These are phyloP conservation scores for Colletotrichum chrysophilum DNA, from an alignment of 2,329 filamentous ascomycete genomes.

Conservation along the genomic window DNA sequence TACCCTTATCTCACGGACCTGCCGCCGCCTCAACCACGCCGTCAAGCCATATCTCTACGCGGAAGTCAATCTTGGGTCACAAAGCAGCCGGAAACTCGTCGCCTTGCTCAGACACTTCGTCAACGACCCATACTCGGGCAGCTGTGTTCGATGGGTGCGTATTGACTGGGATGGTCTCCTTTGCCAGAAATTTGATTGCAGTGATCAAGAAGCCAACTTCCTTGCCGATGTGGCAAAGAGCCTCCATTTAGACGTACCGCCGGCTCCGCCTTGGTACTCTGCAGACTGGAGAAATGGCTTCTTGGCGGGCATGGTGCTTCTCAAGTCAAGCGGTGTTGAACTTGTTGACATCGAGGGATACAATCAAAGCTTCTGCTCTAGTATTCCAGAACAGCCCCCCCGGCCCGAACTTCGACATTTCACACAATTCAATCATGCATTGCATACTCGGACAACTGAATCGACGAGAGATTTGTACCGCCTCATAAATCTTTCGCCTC, in stretches of 20 bases:
- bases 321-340: background rate
- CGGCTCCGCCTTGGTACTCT: background rate
- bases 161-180: background rate
- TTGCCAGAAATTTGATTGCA: background rate
- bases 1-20: background rate
- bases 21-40: background rate
- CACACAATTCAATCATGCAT: background rate
- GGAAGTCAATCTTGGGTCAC: background rate
- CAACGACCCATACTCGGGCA: background rate
- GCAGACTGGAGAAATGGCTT: background rate
- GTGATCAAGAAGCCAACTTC: background rate
- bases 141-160: background rate
- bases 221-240: background rate
- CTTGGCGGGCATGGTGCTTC: background rate
- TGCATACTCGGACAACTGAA: background rate
- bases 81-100: background rate
- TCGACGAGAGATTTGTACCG: background rate
- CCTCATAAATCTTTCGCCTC: background rate
- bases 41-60: background rate
- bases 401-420: background rate
- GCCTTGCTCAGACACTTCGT: background rate
- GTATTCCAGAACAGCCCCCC: background rate
- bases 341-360: background rate
- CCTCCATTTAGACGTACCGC: background rate
- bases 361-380: background rate